Evolutionary conservation across 148 eudicot genomes (phyloP).

Genomic region (Chenopodium berlandieri): DNA sequence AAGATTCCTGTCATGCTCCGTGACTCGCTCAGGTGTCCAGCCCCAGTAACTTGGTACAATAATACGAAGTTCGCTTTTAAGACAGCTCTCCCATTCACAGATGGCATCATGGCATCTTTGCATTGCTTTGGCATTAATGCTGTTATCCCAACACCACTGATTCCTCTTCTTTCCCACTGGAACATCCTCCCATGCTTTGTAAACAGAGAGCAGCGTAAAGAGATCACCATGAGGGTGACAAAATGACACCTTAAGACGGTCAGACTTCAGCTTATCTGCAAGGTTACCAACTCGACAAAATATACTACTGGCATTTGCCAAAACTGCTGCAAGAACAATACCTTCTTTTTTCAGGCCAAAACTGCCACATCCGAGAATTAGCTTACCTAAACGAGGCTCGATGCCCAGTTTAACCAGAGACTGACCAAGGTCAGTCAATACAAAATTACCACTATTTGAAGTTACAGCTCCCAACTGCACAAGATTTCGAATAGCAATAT

Average conservation of each 20-base stretch:
- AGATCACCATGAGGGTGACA: conserved; percentile 85
- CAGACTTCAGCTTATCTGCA: conserved; percentile 73
- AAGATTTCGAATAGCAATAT: conserved; percentile 80
- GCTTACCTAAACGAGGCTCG: conserved; percentile 87
- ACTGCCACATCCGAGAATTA: conserved; percentile 57
- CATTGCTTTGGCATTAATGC: conserved; percentile 91
- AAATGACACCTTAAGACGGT: conserved; percentile 78
- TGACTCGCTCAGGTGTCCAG: conserved; percentile 54
- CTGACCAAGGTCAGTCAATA: conserved; percentile 58
- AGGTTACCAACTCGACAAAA: conserved; percentile 85
- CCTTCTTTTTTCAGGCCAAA: conserved; percentile 72
- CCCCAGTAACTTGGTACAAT: conserved; percentile 75
- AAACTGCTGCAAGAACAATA: conserved; percentile 82
- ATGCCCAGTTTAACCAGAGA: conserved; percentile 70
- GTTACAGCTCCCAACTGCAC: conserved; percentile 74
- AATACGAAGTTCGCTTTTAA: conserved; percentile 58
- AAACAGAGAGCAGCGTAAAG: conserved; percentile 83
- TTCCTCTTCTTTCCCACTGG: conserved; percentile 47
- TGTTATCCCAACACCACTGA: conserved; percentile 89
- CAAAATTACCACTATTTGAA: conserved; percentile 39
- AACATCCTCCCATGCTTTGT: conserved; percentile 69
- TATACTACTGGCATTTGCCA: conserved; percentile 85
- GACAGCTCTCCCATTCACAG: conserved; percentile 65
- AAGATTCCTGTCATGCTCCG: conserved; percentile 51
- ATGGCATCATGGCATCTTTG: conserved; percentile 74